These are phyloP conservation scores for Lagenaria siceraria DNA, from an alignment of 306 rosid genomes.

Conservation along the genomic window DNA sequence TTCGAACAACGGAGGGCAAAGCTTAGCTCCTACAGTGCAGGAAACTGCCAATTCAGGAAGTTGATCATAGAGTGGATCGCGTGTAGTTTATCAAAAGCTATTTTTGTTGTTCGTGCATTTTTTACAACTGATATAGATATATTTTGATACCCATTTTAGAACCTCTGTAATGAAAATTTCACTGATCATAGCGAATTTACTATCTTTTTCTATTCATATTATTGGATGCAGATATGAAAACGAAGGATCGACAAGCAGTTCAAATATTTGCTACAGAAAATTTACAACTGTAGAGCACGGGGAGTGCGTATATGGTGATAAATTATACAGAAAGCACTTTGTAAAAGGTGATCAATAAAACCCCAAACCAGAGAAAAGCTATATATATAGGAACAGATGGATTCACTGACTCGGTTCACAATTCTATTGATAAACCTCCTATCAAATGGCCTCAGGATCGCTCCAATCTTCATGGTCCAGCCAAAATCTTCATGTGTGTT, in stretches of 20 bases:
- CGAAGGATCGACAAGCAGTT: neutral
- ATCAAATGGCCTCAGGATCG: neutral
- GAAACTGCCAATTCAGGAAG: conserved; percentile 19
- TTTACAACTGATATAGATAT: neutral
- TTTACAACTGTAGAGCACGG: neutral
- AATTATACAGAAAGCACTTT: neutral
- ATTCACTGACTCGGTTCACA: neutral
- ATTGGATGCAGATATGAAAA: neutral
- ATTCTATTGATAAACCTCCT: neutral
- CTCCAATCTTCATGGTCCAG: neutral
- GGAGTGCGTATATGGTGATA: neutral
- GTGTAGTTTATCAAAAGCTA: neutral
- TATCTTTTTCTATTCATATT: neutral
- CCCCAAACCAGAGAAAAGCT: neutral
- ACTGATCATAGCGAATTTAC: neutral
- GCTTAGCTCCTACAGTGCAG: conserved; percentile 11
- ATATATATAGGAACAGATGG: neutral
- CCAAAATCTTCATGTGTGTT: no score
- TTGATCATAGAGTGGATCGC: conserved; percentile 3
- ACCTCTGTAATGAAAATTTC: neutral
- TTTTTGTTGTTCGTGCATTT: neutral
- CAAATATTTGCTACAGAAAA: neutral
- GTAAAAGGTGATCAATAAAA: neutral
- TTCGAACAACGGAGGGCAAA: conserved; percentile 9
- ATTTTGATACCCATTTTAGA: neutral